Conservation (phyloP, 75 land plant genomes). For the Sequoiadendron giganteum region DNA sequence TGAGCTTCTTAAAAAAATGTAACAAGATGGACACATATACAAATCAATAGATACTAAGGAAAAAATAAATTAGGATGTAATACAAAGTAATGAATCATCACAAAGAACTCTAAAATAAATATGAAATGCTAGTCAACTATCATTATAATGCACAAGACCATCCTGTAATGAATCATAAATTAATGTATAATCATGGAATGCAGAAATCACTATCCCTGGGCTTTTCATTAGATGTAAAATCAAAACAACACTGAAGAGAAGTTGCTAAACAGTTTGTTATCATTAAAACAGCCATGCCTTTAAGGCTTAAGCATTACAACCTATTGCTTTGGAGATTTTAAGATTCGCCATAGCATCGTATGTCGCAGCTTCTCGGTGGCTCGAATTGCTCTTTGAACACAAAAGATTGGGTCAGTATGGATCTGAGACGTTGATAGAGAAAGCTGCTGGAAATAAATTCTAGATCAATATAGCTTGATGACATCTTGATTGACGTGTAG, state of each 20-base stretch:
- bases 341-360: conserved; percentile 25
- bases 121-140: no score
- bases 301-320: conserved; percentile 22
- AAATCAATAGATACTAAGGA: no score
- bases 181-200: no score
- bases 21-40: no score
- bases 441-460: conserved; percentile 16
- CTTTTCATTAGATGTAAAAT: no score
- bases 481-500: neutral
- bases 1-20: no score
- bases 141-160: no score
- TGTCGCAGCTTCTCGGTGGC: conserved; percentile 17
- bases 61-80: no score
- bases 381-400: conserved; percentile 24
- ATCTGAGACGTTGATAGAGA: neutral
- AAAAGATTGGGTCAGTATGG: neutral
- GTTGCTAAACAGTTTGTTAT: conserved; percentile 22
- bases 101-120: no score
- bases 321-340: conserved; percentile 28
- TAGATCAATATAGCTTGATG: neutral
- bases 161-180: no score
- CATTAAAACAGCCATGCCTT: conserved; percentile 12
- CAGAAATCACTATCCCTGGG: no score
- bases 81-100: no score
- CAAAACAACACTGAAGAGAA: conserved; percentile 12